Base-by-base conservation (phyloP, 2,329 filamentous ascomycete species). In the Colletotrichum musicola region DNA sequence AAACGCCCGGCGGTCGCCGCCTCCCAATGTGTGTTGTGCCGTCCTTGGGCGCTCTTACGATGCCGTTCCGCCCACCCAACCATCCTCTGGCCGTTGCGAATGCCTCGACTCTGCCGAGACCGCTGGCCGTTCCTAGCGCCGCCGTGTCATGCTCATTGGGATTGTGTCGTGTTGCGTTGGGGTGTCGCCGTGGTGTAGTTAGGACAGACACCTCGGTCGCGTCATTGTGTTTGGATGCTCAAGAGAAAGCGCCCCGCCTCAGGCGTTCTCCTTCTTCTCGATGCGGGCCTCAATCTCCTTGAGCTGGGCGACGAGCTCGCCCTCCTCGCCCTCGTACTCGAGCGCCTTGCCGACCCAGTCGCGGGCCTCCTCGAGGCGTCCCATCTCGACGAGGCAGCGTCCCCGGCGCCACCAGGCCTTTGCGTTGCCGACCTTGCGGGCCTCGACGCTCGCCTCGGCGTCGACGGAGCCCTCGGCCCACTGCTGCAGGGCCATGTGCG, bases 371-470 rank as follows among this genome's bases (percentile, higher is more conserved):
- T 93, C 90, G 75, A 93, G 82, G 69, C 95, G 81, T 1, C 92
- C 92, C 96, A 98, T 98, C 88, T 99, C 96, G 72, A 92, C 81
- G 77, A 98, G 81, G 77, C 94, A 97, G 82, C 90, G 90, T 10
- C 93, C 96, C 70, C 93, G 86, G 70, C 96, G 86, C 91, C 94
- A 98, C 94, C 95, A 98, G 0, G 91, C 95, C 88, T 98, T 98
- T 1, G 93, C 90, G 79, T 99, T 98, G 46, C 92, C 94, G 49
- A 91, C 87, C 72, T 90, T 88, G 85, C 95, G 95, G 71, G 93
- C 90, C 84, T 97, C 95, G 50, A 97, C 92, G 78, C 93, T 96
- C 35, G 90, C 88, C 83, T 97, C 92, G 4, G 94, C 95, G 81
- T 99, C 96, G 6, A 94, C 86, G n/a, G 92, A 88, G 5, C 90